Evolutionary conservation across 208 protist genomes (phyloP), one percentile per base, ranked within the genome.

Genomic region (Leishmania martiniquensis): DNA sequence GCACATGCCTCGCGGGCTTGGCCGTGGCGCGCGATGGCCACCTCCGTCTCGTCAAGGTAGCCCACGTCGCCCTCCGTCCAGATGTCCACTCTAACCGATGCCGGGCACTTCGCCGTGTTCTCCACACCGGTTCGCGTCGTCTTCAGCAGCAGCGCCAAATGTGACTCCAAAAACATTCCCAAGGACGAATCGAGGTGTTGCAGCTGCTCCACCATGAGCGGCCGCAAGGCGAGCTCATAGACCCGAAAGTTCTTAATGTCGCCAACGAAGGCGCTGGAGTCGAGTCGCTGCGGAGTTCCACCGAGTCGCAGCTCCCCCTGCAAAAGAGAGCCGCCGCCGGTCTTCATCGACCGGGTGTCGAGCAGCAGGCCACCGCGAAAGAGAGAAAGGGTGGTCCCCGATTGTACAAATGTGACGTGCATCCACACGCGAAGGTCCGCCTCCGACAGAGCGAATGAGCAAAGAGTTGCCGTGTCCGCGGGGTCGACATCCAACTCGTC

Each of bases 401-500:
- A 83, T 82, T 96, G 93, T 22, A 94, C 90, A 84, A 93, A 85
- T 6, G 93, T 94, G 15, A 98, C 59, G 70, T 88, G 89, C 7
- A 96, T 67, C 90, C 91, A 97, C 60, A 34, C 52, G 65, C 49
- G 63, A 39, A 76, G 44, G 39, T 78, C 71, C 10, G 72, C 70
- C 51, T 77, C 80, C 0, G 75, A 67, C 54, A 84, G 25, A 17
- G 59, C 70, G n/a, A 84, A 84, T 42, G 80, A 34, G 75, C 81
- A 85, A 57, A 75, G 32, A 13, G 37, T 57, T 29, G 55, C 51
- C 44, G 73, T 10, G 32, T 78, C 78, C 7, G 72, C 63, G 10
- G 68, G 72, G 34, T 63, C 68, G 45, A 71, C 69, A 44, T 59
- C 49, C 44, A 37, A 45, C 62, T 80, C 76, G 59, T 85, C 82